Evolutionary conservation across 2,329 filamentous ascomycete genomes (phyloP).

Genomic region (Talaromyces sp.): DNA sequence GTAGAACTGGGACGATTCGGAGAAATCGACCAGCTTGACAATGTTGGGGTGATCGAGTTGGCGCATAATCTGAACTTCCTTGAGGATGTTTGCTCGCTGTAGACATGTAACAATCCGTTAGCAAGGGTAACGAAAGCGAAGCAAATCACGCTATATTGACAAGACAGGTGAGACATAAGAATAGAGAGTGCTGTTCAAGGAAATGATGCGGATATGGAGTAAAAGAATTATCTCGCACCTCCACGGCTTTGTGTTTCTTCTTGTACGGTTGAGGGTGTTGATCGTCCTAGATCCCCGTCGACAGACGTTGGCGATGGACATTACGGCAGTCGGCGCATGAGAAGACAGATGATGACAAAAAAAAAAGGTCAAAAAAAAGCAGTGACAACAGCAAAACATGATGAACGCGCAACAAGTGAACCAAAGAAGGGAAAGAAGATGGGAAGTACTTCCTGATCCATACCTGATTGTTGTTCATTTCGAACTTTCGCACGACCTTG

Average conservation of each 20-base stretch:
- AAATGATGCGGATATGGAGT: conserved; percentile 9
- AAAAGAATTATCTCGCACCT: conserved; percentile 66
- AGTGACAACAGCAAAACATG: conserved; percentile 29
- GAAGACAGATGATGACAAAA: conserved; percentile 21
- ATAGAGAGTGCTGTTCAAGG: conserved; percentile 24
- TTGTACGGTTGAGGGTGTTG: conserved; percentile 69
- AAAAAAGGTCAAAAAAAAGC: conserved; percentile 22
- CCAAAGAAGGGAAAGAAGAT: conserved; percentile 17
- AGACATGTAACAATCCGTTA: conserved; percentile 25
- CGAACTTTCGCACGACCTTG: conserved; percentile 97
- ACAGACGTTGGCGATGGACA: conserved; percentile 50
- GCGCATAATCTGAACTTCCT: conserved; percentile 98
- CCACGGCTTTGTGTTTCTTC: conserved; percentile 89
- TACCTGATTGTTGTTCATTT: conserved; percentile 99
- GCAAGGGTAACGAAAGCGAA: conserved; percentile 16
- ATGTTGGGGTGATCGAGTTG: conserved; percentile 96
- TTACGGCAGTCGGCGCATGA: conserved; percentile 24
- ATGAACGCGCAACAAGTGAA: conserved; percentile 19
- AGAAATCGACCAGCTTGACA: conserved; percentile 87
- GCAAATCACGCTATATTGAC: conserved; percentile 5
- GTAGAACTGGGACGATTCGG: conserved; percentile 91
- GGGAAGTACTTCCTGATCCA: conserved; percentile 45
- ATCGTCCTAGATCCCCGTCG: conserved; percentile 64
- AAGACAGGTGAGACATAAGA: conserved; percentile 1
- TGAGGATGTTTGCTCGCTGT: conserved; percentile 93